Evolutionary conservation across 1,284 basidiomycete species (phyloP).

Genomic region (Boletellus sp.): DNA sequence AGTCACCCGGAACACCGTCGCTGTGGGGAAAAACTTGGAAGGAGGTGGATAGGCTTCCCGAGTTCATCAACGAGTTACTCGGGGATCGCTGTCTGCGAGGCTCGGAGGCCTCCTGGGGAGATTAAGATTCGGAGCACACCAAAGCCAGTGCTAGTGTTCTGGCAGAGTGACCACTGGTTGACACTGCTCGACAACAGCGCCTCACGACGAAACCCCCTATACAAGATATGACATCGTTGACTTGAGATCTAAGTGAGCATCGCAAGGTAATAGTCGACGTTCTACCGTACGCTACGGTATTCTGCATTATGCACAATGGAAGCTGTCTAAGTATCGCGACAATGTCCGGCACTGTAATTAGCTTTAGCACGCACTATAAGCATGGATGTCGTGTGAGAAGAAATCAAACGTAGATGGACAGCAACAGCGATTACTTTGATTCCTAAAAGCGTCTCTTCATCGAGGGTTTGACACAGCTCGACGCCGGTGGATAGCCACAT

Average conservation of each 20-base stretch:
- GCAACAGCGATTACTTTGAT: slow-evolving; percentile 17
- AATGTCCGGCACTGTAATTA: slow-evolving; percentile 16
- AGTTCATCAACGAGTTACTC: too few relatives aligned
- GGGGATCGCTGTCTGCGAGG: too few relatives aligned
- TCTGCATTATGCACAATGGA: slow-evolving; percentile 24
- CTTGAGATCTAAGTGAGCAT: neutral
- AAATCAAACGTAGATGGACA: slow-evolving; percentile 9
- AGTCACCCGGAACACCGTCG: too few relatives aligned
- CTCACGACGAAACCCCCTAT: neutral
- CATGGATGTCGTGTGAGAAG: too few relatives aligned
- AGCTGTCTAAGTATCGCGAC: slow-evolving; percentile 12
- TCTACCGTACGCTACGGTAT: too few relatives aligned
- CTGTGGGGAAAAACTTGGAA: too few relatives aligned
- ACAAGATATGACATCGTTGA: neutral
- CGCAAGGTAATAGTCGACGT: too few relatives aligned
- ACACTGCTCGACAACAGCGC: neutral
- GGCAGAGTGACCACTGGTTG: neutral
- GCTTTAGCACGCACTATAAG: slow-evolving; percentile 9
- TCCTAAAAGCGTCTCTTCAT: slow-evolving; percentile 2
- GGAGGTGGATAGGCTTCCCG: too few relatives aligned
- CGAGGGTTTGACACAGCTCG: neutral
- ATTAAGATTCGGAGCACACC: neutral
- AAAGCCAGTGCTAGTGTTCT: neutral
- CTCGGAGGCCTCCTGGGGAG: too few relatives aligned
- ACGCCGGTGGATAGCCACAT: neutral